Base-by-base conservation (phyloP, 192 early-diverging fungal genomes). In the Umbelopsis ramanniana region DNA sequence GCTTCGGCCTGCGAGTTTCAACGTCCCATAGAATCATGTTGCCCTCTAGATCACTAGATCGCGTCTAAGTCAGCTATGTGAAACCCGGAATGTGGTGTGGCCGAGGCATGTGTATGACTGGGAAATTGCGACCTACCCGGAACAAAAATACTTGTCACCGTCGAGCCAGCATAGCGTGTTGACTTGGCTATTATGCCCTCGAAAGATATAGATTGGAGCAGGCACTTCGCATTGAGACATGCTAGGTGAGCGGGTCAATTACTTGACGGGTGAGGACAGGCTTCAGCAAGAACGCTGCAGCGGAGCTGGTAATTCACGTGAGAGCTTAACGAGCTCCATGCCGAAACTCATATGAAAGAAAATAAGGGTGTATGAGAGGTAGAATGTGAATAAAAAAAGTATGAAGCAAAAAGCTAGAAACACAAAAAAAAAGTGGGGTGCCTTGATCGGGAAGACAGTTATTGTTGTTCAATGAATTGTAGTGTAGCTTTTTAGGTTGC, bases 191-290 rank as follows among this genome's bases (percentile, higher is more conserved):
- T 26, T 46, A 50, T 80, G 79, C 6, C 71, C 74, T 73, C 79
- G 29, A 43, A 80, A 74, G 17, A 80, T 76, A 15, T 80, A 80
- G 4, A 26, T n/a, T 38, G 77, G 77, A 19, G 40, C 17, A 33
- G 74, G 74, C n/a, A 67, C 43, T 54, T 70, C n/a, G 67, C 38
- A 5, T 7, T 52, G 26, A 10, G 69, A 54, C 48, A 70, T 70
- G 46, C 4, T 5, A 47, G 6, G 46, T 50, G 19, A 21, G 2
- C 15, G 17, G 48, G 29, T 29, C 29, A 29, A 29, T 29, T 15
- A 50, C 40, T 50, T 50, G 48, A 29, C 29, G 3, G 47, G 19
- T n/a, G n/a, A 50, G 7, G 48, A 5, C 19, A 5, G 1, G 7
- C 48, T 19, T 50, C 11, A 11, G 40, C 6, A 43, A 43, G 1